Base-by-base conservation (phyloP, 225 moss, liverwort and hornwort species). In the Neckera pumila region DNA sequence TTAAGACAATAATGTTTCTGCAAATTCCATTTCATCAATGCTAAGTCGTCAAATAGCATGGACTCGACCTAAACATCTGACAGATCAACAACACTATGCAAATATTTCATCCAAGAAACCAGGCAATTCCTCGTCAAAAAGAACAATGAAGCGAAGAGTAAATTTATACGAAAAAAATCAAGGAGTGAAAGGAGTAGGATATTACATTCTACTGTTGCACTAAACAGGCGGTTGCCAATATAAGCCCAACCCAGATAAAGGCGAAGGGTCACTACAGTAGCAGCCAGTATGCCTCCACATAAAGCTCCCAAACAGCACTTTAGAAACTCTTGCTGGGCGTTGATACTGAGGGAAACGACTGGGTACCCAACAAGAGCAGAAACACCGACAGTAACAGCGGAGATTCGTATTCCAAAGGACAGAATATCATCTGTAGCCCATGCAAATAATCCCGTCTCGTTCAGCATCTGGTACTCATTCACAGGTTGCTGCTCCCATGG, bases 401-500 rank as follows among this genome's bases (percentile, higher is more conserved):
- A 88, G 85, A 98, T 82, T 86, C 96, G 92, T 53, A 95, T 92
- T 20, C 90, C 91, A 79, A 95, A 97, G 20, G 91, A 93, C 81
- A 93, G 61, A 67, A 96, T 84, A 57, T 95, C 95, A 53, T 93
- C 95, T 22, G 96, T 97, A 14, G 98, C 98, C 98, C 98, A 98
- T 10, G 98, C 95, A 87, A 98, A 98, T 86, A 98, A 84, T 66
- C 92, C 92, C 25, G 94, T 95, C 92, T 98, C 94, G 84, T 96
- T 96, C 85, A 98, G 85, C 85, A 92, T 92, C 90, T 96, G 95
- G 89, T 97, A 98, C 82, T 98, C 98, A 77, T 98, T 97, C 90
- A 98, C 98, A 13, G 98, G 98, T 79, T 98, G 98, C 90, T 98
- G 98, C 89, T 98, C 98, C 91, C 94, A 93, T 26, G 98, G 98